Base-by-base conservation (phyloP, 1,284 basidiomycete species). In the Farysia itapuensis region DNA sequence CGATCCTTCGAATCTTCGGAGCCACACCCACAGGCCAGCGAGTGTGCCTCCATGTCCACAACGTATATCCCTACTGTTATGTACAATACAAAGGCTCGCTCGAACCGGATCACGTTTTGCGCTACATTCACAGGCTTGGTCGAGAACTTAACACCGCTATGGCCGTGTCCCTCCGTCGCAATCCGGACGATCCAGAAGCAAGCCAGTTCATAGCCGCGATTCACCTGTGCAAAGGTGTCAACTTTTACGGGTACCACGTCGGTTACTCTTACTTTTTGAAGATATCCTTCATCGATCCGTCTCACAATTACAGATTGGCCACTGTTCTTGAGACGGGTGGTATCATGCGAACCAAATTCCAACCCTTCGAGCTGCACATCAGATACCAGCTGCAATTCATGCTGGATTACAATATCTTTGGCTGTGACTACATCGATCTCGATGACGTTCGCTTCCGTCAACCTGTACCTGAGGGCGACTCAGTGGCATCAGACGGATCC, bases 221-320 rank as follows among this genome's bases (percentile, higher is more conserved):
- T 35, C 79, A 91, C 39, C 82, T 94, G 26, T 89, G 93, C 67
- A 97, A 97, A 79, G 94, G 91, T n/a, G 80, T 89, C 18, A 87
- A 89, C 64, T 96, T 97, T 77, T 98, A 97, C 77, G 94, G 94
- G 7, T 97, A 93, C 77, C 88, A 93, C 74, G 81, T 88, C 15
- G 84, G 86, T 20, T 88, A 90, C 72, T 82, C 83, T 9, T 91
- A 91, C 21, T 98, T 89, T 78, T 84, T 98, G 78, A 96, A 96
- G 77, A 84, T 98, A 38, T 81, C 85, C 59, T 80, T 93, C 44
- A 81, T 81, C 36, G 86, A 95, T 65, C 74, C 74, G 1, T 39
- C 46, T 4, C 53, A 66, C 43, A 70, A 64, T 43, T 49, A 48
- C 22, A 61, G 72, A 14, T 35, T 76, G 7, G 64, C 64, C 5